These are phyloP conservation scores for Cladophialophora exuberans DNA, from an alignment of 2,329 filamentous ascomycete genomes.

Conservation along the genomic window DNA sequence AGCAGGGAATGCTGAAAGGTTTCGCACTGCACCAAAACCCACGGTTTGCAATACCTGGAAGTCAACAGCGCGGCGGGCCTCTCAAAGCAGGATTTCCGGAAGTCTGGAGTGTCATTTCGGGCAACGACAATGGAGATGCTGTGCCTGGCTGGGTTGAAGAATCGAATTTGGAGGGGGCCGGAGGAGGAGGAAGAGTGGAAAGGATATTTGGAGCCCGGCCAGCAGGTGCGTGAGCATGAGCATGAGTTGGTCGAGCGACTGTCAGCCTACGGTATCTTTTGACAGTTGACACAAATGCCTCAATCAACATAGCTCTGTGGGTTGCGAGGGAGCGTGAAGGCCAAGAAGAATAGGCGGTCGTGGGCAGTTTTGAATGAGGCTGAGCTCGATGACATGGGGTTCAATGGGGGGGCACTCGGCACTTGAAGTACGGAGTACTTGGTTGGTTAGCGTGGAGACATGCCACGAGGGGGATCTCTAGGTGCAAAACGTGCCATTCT, in stretches of 20 bases:
- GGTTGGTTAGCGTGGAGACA: too few relatives aligned
- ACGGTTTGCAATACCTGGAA: constrained; percentile 81
- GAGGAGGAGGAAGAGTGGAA: constrained; percentile 32
- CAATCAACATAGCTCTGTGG: background rate
- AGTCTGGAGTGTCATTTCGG: constrained; percentile 70
- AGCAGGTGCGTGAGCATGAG: constrained; percentile 16
- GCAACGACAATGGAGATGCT: constrained; percentile 60
- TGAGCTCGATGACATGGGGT: background rate
- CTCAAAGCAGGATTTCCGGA: constrained; percentile 74
- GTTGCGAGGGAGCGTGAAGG: too few relatives aligned
- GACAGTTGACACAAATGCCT: too few relatives aligned
- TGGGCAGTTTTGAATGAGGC: constrained; percentile 1
- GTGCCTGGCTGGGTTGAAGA: constrained; percentile 76
- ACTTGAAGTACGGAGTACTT: too few relatives aligned
- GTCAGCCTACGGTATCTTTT: background rate
- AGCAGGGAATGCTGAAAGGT: constrained; percentile 79
- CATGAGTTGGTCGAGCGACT: background rate
- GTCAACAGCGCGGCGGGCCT: constrained; percentile 62
- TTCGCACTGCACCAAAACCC: constrained; percentile 78
- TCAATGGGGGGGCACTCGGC: background rate
- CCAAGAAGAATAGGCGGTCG: too few relatives aligned
- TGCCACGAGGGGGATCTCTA: too few relatives aligned
- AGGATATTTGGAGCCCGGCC: constrained; percentile 17
- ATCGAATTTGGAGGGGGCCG: constrained; percentile 30
- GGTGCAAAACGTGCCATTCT: too few relatives aligned